Base-by-base conservation (phyloP, 2,329 filamentous ascomycete species). In the Penicillium sp. region DNA sequence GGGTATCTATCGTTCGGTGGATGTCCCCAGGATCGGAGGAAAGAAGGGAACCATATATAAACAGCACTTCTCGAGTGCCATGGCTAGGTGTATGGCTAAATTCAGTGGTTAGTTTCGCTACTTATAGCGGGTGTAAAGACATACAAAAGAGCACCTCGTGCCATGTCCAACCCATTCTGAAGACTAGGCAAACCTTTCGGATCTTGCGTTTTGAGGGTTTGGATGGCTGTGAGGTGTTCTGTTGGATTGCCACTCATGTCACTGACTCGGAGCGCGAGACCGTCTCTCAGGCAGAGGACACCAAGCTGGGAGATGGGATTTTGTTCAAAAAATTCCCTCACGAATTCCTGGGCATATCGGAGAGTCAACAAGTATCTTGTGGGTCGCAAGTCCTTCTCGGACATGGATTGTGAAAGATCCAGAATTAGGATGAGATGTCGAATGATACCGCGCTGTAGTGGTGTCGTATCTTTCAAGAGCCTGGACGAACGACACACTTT, bases 281-380 rank as follows among this genome's bases (percentile, higher is more conserved):
- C 94, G 72, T 97, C 94, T 59, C 90, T 85, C 89, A 97, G 96
- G 49, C 90, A 93, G 38, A 99, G 80, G 31, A 99, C 88, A 24
- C 89, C 92, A 55, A 99, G 84, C 76, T 99, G 94, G 10, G 92
- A 96, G 63, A 99, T 97, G 11, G 94, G 94, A 68, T 99, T 99
- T 75, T 99, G 94, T 75, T 97, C 94, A 71, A 97, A 99, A 76
- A 91, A 99, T 73, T 97, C 93, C 57, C 87, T 84, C 47, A 97
- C 89, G 74, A 97, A 99, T 55, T 92, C 88, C 61, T 88, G 85
- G 16, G 92, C 89, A 74, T 92, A 95, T 61, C 87, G 87, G 68
- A 97, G 82, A 50, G 87, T 89, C 32, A 97, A 83, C 37, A 92
- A 83, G 74, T 93, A 92, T 58, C 93, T 85, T 42, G 87, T 96